phyloP scores from a whole-genome alignment of 306 rosid species.

The Pyrus bretschneideri region DNA sequence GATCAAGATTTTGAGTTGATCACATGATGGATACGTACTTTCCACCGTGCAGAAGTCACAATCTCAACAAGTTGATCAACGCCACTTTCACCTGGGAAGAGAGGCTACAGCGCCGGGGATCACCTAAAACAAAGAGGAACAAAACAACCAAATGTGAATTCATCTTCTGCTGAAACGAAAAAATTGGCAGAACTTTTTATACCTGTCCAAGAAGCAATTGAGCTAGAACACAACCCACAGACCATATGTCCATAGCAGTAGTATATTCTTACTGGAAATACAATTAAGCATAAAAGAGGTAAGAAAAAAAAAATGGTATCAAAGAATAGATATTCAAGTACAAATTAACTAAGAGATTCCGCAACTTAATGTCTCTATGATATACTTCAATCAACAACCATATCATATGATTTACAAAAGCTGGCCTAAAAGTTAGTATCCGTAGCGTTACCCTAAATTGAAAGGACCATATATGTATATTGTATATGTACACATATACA shows the following conservation, averaged over 20 bases:
- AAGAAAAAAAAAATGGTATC: not conserved
- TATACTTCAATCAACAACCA: constrained; percentile 33
- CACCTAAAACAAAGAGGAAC: constrained; percentile 5
- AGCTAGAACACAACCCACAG: constrained; percentile 64
- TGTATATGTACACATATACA: no score
- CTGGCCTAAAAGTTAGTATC: no score
- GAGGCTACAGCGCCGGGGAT: constrained; percentile 42
- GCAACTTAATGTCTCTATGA: constrained; percentile 60
- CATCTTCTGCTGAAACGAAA: not conserved
- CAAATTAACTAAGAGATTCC: constrained; percentile 68
- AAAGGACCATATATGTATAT: no score
- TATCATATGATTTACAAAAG: no score
- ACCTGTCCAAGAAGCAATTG: constrained; percentile 73
- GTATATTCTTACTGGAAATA: constrained; percentile 36
- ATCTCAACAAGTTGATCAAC: constrained; percentile 77
- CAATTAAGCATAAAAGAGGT: not conserved
- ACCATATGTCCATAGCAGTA: constrained; percentile 68
- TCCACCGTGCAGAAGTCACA: not conserved
- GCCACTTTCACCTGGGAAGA: constrained; percentile 65
- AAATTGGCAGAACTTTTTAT: not conserved
- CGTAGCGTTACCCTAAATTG: no score
- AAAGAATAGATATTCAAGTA: not conserved
- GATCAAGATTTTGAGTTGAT: not conserved
- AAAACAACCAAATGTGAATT: not conserved
- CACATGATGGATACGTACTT: not conserved